Evolutionary conservation across 495 filamentous ascomycete genomes (phyloP), one percentile per base, ranked within the genome.

Genomic region (Niebla homalea): DNA sequence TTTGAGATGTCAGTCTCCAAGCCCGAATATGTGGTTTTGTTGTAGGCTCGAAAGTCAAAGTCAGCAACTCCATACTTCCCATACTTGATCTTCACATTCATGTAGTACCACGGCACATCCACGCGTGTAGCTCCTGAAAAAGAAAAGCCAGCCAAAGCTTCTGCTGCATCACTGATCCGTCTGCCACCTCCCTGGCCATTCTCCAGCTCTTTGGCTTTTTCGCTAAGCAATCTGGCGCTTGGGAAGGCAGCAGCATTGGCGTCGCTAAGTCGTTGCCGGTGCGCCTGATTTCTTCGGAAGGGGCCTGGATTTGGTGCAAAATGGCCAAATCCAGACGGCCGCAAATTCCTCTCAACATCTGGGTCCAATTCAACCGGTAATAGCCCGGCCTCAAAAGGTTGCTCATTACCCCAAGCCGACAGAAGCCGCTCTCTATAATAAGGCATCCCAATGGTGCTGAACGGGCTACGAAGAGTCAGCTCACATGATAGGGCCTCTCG

Each of bases 11-110:
- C 89, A 32, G 87, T 99, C 64, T 97, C 89, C 2, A 99, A 67
- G 1, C 92, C 92, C 18, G 93, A 94, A 62, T 85, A 94, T 40
- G 59, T 67, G 0, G 92, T 96, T 52, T 86, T 84, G 64, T 99
- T 99, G 69, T 87, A 99, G 59, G 80, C 94, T 43, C 89, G 93
- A 68, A 98, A 98, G 64, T 98, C 90, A 62, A 97, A 97, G 65
- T 97, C 93, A 59, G 95, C 88, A 2, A 99, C 87, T 11, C 92
- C 90, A 67, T 94, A 96, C 62, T 85, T 88, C 66, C 90, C 94
- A 63, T 95, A 95, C 59, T 94, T 94, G 64, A 96, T 97, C 63
- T 96, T 87, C 4, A 93, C 80, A 57, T 88, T 89, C 47, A 82
- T 79, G 60, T 94, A 98, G 65, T 88, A 83, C 2, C 83, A 72